These are phyloP conservation scores for Cryphonectria nitschkei DNA, from an alignment of 2,329 filamentous ascomycete species.

Conservation along the genomic window DNA sequence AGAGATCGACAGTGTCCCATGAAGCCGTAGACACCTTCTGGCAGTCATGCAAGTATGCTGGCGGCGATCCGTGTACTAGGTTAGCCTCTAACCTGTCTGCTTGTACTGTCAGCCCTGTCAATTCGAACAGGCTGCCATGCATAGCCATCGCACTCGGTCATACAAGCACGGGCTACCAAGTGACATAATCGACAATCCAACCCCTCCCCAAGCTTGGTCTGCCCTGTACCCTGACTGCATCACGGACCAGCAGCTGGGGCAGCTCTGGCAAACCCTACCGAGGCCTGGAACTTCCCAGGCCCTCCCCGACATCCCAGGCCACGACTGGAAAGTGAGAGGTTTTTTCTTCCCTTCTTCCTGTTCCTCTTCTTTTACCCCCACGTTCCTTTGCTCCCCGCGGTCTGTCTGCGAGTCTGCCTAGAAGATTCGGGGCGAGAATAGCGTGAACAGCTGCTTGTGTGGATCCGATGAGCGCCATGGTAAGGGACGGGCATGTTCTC, in stretches of 20 bases:
- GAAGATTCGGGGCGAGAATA: neutral
- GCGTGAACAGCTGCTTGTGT: neutral
- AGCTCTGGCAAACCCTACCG: neutral
- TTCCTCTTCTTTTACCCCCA: neutral
- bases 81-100: neutral
- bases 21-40: neutral
- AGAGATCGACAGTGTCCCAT: neutral
- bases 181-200: neutral
- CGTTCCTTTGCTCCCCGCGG: neutral
- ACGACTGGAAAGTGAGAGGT: neutral
- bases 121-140: neutral
- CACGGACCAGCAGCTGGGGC: neutral
- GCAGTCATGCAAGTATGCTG: neutral
- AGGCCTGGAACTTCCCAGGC: neutral
- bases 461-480: constrained; percentile 7
- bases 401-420: neutral
- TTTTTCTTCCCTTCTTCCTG: neutral
- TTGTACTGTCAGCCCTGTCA: neutral
- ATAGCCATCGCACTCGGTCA: neutral
- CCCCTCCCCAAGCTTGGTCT: neutral
- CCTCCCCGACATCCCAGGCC: neutral
- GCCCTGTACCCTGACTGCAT: neutral
- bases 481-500: neutral
- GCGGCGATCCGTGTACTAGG: neutral
- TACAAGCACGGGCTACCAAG: neutral